These are phyloP conservation scores for Calonectria pseudoturangicola DNA, from an alignment of 2,329 filamentous ascomycete species.

Conservation along the genomic window DNA sequence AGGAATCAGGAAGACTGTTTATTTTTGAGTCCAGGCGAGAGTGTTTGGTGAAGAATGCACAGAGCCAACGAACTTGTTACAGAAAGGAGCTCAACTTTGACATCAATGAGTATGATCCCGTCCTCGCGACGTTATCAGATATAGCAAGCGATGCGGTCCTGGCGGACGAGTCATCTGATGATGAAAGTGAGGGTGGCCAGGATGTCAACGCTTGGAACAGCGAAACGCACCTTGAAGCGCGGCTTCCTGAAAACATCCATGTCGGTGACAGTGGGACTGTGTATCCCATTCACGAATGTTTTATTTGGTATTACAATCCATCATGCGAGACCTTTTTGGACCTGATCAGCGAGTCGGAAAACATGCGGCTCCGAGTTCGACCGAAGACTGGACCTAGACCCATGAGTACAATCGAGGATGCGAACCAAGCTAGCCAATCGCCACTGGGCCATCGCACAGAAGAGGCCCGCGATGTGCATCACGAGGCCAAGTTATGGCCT, in stretches of 20 bases:
- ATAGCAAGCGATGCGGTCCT: constrained; percentile 7
- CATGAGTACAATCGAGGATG: neutral
- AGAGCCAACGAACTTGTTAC: constrained; percentile 80
- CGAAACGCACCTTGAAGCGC: constrained; percentile 54
- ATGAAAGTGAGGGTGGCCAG: constrained; percentile 3
- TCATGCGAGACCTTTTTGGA: constrained; percentile 75
- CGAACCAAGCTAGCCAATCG: neutral
- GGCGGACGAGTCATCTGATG: neutral
- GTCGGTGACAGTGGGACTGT: constrained; percentile 66
- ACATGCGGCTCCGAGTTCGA: constrained; percentile 64
- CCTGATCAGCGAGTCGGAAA: constrained; percentile 64
- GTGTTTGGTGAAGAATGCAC: constrained; percentile 73
- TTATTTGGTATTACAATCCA: constrained; percentile 73
- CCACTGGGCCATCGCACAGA: neutral
- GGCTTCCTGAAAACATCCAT: constrained; percentile 62
- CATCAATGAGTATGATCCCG: neutral
- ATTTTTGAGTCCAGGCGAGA: constrained; percentile 83
- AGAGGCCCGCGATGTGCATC: neutral
- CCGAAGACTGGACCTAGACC: constrained; percentile 40
- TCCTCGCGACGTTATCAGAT: constrained; percentile 34
- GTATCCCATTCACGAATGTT: constrained; percentile 72
- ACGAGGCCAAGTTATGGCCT: constrained; percentile 51
- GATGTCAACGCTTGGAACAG: constrained; percentile 57
- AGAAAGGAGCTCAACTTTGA: constrained; percentile 70
- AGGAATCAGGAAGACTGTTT: constrained; percentile 73